A percentile compares a stretch with the other conserved stretches of the same genome.
Evolutionary conservation across 2,329 filamentous ascomycete genomes (phyloP).

Genomic region (Ophiostoma pallidulum): DNA sequence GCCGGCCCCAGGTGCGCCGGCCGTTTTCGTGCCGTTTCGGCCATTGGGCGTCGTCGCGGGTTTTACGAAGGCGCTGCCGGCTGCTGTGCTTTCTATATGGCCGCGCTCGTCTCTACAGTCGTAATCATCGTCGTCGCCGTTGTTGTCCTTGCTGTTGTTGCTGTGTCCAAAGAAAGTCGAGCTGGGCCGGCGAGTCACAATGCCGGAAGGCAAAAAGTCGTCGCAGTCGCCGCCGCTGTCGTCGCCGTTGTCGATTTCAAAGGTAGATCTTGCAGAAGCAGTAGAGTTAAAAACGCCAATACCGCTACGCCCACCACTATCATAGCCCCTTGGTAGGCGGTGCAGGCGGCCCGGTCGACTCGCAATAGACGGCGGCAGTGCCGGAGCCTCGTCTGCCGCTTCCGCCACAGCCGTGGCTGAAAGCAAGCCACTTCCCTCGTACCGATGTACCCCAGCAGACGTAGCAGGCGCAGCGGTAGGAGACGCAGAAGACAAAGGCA

Average conservation of each 20-base stretch:
- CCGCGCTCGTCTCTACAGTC: background rate
- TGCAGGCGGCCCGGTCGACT: no score
- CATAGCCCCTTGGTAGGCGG: no score
- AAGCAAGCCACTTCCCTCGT: no score
- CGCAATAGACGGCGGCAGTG: no score
- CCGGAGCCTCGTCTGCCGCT: no score
- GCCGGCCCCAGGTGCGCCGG: background rate
- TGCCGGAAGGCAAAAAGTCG: background rate
- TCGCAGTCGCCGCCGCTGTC: constrained; percentile 15
- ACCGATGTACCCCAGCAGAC: no score
- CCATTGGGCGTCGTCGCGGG: no score
- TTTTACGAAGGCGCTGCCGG: background rate
- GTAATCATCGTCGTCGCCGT: background rate
- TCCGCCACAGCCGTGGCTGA: no score
- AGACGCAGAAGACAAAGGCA: no score
- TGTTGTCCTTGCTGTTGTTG: constrained; percentile 11
- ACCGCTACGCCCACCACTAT: background rate
- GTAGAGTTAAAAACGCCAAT: no score
- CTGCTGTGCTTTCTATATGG: background rate
- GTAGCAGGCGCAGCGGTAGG: no score
- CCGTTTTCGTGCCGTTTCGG: background rate
- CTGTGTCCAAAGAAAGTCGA: constrained; percentile 19
- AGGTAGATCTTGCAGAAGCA: no score
- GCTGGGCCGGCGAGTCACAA: constrained; percentile 14
- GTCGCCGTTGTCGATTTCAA: constrained; percentile 10